Conservation (phyloP, 2,329 filamentous ascomycete species). For the Fusarium redolens region DNA sequence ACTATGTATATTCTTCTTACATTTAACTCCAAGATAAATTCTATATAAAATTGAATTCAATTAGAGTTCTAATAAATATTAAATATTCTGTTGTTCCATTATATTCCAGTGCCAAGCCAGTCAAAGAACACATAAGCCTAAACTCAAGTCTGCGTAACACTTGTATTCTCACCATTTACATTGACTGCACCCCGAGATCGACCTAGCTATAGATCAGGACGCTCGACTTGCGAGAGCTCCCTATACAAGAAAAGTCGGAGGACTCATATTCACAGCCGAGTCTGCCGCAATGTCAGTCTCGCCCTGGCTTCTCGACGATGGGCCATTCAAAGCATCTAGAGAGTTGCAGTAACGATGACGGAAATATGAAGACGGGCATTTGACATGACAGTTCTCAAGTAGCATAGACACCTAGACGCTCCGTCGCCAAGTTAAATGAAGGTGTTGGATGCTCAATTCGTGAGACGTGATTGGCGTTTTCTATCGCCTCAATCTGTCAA, state of each 20-base stretch:
- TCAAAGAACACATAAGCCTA: no score
- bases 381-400: no score
- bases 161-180: rapidly evolving
- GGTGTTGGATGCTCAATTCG: neutral
- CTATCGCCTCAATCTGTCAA: neutral
- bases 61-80: no score
- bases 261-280: neutral
- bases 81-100: no score
- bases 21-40: no score
- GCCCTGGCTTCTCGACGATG: rapidly evolving
- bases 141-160: neutral
- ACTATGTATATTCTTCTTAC: no score
- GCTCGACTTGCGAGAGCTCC: rapidly evolving
- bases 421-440: neutral
- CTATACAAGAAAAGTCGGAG: rapidly evolving
- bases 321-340: no score
- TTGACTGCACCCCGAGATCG: neutral
- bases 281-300: no score
- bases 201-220: rapidly evolving
- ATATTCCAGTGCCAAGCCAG: no score
- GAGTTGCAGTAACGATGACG: neutral
- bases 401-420: rapidly evolving
- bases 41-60: no score
- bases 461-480: neutral
- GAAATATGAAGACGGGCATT: neutral